These are phyloP conservation scores for Stramenopiles sp. DNA, from an alignment of 352 stramenopile genomes.

Conservation along the genomic window DNA sequence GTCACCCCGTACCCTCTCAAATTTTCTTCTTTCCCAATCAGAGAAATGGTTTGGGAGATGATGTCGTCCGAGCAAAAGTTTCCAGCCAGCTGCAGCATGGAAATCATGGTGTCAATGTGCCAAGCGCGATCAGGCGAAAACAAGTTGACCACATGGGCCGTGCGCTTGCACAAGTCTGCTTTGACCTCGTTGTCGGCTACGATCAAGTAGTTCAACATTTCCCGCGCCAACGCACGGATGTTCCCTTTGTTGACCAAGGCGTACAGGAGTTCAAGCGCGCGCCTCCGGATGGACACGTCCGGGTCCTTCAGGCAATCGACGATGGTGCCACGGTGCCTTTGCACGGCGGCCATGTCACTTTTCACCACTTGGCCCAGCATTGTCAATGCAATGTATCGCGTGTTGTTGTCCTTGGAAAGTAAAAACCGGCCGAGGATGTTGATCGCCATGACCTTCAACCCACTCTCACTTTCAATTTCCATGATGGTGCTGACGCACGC, in stretches of 20 bases:
- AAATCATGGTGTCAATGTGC: constrained; percentile 92
- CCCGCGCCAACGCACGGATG: constrained; percentile 78
- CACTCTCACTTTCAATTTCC: constrained; percentile 91
- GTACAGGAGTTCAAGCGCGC: constrained; percentile 95
- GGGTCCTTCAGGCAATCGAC: constrained; percentile 83
- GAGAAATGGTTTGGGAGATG: constrained; percentile 66
- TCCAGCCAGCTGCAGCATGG: constrained; percentile 92
- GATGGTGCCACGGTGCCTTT: constrained; percentile 89
- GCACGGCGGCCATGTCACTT: constrained; percentile 73
- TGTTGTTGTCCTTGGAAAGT: constrained; percentile 98
- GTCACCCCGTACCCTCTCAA: constrained; percentile 82
- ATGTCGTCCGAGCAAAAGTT: constrained; percentile 59
- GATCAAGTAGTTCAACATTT: constrained; percentile 98
- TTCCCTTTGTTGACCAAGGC: constrained; percentile 91
- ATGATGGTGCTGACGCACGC: too few species aligned
- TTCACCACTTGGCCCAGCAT: constrained; percentile 68
- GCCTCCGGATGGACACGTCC: constrained; percentile 92
- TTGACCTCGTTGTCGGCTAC: constrained; percentile 85
- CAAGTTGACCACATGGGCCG: constrained; percentile 58
- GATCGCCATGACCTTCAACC: constrained; percentile 83
- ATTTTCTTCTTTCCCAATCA: constrained; percentile 33
- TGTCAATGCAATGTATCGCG: constrained; percentile 97
- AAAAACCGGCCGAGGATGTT: constrained; percentile 98
- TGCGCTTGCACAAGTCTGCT: constrained; percentile 72
- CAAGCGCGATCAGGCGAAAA: constrained; percentile 53